These are phyloP conservation scores for Candida buenavistaensis DNA, from an alignment of 1,139 yeast species.

Conservation along the genomic window DNA sequence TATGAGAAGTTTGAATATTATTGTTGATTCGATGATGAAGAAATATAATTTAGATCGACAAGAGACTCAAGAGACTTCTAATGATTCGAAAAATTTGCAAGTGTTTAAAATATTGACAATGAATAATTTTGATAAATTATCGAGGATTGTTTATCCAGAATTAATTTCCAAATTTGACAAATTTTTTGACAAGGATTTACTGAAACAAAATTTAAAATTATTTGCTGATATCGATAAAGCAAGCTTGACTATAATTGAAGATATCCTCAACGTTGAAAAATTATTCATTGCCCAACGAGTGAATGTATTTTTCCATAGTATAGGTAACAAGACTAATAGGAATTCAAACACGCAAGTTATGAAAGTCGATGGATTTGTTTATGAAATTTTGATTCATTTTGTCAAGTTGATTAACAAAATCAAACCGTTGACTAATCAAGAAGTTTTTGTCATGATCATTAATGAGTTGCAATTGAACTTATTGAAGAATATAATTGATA, in stretches of 20 bases:
- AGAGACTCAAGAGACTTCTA: slow-evolving; percentile 4
- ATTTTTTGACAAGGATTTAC: slow-evolving; percentile 37
- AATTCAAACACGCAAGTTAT: slow-evolving; percentile 13
- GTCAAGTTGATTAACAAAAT: slow-evolving; percentile 42
- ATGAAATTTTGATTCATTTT: slow-evolving; percentile 41
- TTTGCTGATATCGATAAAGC: slow-evolving; percentile 48
- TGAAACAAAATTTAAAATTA: slow-evolving; percentile 40
- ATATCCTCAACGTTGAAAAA: slow-evolving; percentile 41
- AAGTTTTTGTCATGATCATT: slow-evolving; percentile 36
- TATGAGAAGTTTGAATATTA: slow-evolving; percentile 45
- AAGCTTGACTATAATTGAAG: slow-evolving; percentile 42
- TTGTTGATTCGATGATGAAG: slow-evolving; percentile 46
- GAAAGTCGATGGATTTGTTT: slow-evolving; percentile 42
- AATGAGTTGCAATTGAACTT: slow-evolving; percentile 42
- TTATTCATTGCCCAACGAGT: slow-evolving; percentile 32
- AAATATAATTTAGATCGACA: slow-evolving; percentile 37
- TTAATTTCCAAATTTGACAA: slow-evolving; percentile 36
- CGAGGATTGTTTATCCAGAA: slow-evolving; percentile 33
- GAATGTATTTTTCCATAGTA: slow-evolving; percentile 25
- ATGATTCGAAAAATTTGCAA: slow-evolving; percentile 13
- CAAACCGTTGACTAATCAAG: slow-evolving; percentile 43
- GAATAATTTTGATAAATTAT: slow-evolving; percentile 45
- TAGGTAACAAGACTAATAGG: neutral
- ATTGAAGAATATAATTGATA: slow-evolving; percentile 34
- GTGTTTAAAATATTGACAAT: slow-evolving; percentile 44